These are phyloP conservation scores for Pelargonium nanum DNA, from an alignment of 345 rosid genomes.

Conservation along the genomic window DNA sequence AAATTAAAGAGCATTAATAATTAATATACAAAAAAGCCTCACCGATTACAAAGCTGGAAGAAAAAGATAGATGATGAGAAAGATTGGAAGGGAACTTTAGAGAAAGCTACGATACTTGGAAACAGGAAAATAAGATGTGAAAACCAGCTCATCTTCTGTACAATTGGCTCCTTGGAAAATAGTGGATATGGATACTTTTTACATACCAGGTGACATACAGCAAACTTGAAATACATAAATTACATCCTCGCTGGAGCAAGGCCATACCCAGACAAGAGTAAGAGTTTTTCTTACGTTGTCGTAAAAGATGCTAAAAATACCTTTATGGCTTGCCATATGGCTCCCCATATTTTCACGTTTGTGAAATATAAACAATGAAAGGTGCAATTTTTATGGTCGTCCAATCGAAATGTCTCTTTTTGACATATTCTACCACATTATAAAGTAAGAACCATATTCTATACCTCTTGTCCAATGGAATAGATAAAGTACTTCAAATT, in stretches of 20 bases:
- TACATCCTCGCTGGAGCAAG: background rate
- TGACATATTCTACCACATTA: background rate
- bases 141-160: background rate
- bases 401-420: background rate
- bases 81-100: background rate
- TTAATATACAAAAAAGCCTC: background rate
- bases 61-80: background rate
- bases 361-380: too few species aligned
- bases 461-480: background rate
- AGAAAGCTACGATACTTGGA: background rate
- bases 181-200: background rate
- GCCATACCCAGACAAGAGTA: background rate
- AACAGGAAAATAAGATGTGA: background rate
- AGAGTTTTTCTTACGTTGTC: background rate
- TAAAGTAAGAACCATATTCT: background rate
- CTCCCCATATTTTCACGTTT: background rate
- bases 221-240: too few species aligned
- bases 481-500: background rate
- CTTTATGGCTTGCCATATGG: background rate
- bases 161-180: background rate
- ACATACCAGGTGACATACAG: too few species aligned
- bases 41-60: background rate
- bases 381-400: background rate
- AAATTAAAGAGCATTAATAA: background rate
- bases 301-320: background rate